phyloP scores from a whole-genome alignment of 2,329 filamentous ascomycete genomes.

The Diaporthe sp. region DNA sequence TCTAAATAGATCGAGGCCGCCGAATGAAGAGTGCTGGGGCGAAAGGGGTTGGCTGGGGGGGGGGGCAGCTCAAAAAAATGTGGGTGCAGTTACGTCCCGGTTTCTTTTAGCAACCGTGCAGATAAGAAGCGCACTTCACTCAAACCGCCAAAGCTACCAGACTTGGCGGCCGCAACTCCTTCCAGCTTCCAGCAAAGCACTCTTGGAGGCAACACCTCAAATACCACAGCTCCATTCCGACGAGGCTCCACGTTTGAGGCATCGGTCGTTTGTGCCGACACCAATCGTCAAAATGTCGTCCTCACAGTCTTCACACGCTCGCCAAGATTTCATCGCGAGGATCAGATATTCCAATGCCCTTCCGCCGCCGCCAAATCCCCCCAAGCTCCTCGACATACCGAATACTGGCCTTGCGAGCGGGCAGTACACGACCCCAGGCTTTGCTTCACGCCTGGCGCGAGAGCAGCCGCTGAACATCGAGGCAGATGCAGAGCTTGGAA shows the following conservation, averaged over 20 bases:
- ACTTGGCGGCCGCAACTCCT: slow-evolving; percentile 10
- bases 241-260: neutral
- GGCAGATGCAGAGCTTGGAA: slow-evolving; percentile 95
- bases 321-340: slow-evolving; percentile 97
- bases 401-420: slow-evolving; percentile 89
- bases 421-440: slow-evolving; percentile 91
- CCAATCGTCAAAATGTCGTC: slow-evolving; percentile 52
- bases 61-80: neutral
- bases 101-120: slow-evolving; percentile 4
- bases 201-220: slow-evolving; percentile 2
- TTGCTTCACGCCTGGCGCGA: slow-evolving; percentile 87
- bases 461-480: slow-evolving; percentile 97
- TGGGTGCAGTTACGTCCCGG: slow-evolving; percentile 1
- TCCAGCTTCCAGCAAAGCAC: slow-evolving; percentile 20
- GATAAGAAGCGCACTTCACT: slow-evolving; percentile 1
- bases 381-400: slow-evolving; percentile 96
- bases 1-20: neutral
- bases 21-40: neutral
- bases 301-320: slow-evolving; percentile 58
- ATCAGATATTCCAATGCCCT: slow-evolving; percentile 96
- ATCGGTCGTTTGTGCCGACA: neutral
- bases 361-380: slow-evolving; percentile 92
- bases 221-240: neutral
- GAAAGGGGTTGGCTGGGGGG: neutral
- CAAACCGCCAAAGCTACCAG: slow-evolving; percentile 4